These are phyloP conservation scores for Candida hispaniensis DNA, from an alignment of 805 yeast genomes.

Conservation along the genomic window DNA sequence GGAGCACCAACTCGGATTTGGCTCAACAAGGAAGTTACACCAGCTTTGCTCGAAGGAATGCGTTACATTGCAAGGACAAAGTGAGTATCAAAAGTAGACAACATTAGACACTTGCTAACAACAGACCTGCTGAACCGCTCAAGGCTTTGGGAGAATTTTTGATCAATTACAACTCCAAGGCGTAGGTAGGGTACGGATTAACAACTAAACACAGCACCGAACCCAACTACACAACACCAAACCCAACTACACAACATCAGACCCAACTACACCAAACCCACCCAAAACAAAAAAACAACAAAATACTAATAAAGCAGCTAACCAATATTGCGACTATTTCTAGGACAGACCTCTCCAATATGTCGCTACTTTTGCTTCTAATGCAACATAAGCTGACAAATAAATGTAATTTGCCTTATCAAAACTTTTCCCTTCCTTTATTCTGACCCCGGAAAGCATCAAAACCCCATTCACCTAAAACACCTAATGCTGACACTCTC, in stretches of 20 bases:
- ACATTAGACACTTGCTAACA: neutral
- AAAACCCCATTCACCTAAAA: slow-evolving; percentile 70
- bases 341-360: too few relatives aligned
- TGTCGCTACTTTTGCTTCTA: too few relatives aligned
- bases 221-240: too few relatives aligned
- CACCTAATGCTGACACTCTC: slow-evolving; percentile 74
- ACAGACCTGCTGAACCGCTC: slow-evolving; percentile 22
- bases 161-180: slow-evolving; percentile 18
- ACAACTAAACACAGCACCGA: too few relatives aligned
- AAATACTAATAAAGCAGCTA: too few relatives aligned
- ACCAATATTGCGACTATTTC: too few relatives aligned
- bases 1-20: slow-evolving; percentile 66
- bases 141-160: slow-evolving; percentile 22
- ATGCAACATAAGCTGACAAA: too few relatives aligned
- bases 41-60: slow-evolving; percentile 55
- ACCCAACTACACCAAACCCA: too few relatives aligned
- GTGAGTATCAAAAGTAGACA: slow-evolving; percentile 9
- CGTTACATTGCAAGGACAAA: slow-evolving; percentile 39
- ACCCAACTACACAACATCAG: too few relatives aligned
- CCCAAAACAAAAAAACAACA: too few relatives aligned
- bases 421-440: slow-evolving; percentile 14
- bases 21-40: slow-evolving; percentile 53
- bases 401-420: too few relatives aligned
- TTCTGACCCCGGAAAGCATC: slow-evolving; percentile 7
- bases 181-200: too few relatives aligned